phyloP scores from a whole-genome alignment of 768 basidiomycete species.

The Panellus pusillus region DNA sequence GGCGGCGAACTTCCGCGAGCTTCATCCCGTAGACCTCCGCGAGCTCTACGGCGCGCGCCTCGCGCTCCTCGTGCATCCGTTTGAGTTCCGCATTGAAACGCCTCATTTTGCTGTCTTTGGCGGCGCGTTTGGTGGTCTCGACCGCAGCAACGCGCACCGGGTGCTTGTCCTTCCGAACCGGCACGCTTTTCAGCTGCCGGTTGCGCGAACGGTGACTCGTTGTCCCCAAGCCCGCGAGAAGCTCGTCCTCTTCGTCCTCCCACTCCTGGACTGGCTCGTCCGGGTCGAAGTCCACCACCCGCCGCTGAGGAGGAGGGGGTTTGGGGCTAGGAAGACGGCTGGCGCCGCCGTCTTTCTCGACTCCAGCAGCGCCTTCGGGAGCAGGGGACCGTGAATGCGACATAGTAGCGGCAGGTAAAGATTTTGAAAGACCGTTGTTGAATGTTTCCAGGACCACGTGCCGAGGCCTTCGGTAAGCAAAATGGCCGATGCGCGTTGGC shows the following conservation, averaged over 20 bases:
- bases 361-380: too few relatives aligned
- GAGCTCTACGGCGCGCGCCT: neutral
- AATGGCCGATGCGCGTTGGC: too few relatives aligned
- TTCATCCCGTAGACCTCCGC: neutral
- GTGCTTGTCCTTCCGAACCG: neutral
- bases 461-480: too few relatives aligned
- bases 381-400: too few relatives aligned
- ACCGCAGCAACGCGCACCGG: neutral
- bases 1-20: neutral
- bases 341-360: too few relatives aligned
- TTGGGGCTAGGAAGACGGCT: too few relatives aligned
- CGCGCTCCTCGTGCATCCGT: neutral
- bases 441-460: too few relatives aligned
- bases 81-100: neutral
- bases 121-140: neutral
- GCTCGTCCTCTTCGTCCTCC: neutral
- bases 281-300: neutral
- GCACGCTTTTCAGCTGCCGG: neutral
- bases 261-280: neutral
- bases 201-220: neutral
- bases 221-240: neutral
- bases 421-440: too few relatives aligned
- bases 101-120: neutral
- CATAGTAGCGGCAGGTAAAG: too few relatives aligned
- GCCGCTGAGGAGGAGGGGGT: too few relatives aligned